phyloP scores from a whole-genome alignment of 495 filamentous ascomycete genomes.

The Chlorociboria aeruginascens region DNA sequence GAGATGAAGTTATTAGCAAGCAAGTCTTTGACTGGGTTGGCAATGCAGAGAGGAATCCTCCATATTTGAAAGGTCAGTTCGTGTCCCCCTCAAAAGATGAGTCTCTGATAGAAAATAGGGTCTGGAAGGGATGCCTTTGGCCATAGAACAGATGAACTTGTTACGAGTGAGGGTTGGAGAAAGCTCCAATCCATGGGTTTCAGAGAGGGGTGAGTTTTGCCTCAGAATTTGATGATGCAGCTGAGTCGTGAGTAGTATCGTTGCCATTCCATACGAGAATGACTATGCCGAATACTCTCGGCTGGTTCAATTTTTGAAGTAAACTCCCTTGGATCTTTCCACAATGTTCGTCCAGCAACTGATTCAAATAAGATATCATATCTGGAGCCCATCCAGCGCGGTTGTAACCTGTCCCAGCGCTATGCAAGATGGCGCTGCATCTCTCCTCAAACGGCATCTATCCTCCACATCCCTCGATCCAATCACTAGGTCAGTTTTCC shows the following conservation, averaged over 20 bases:
- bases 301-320: slow-evolving; percentile 41
- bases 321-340: not conserved
- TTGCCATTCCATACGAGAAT: slow-evolving; percentile 42
- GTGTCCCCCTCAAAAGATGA: too few relatives aligned
- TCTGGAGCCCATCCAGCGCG: slow-evolving; percentile 50
- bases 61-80: slow-evolving; percentile 33
- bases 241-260: slow-evolving; percentile 23
- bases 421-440: slow-evolving; percentile 62
- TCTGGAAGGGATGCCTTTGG: slow-evolving; percentile 37
- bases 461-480: slow-evolving; percentile 14
- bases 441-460: slow-evolving; percentile 44
- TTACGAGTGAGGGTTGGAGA: slow-evolving; percentile 46
- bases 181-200: slow-evolving; percentile 41
- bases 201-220: slow-evolving; percentile 23
- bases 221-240: not conserved
- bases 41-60: slow-evolving; percentile 47
- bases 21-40: slow-evolving; percentile 37
- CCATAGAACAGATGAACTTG: slow-evolving; percentile 31
- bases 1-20: slow-evolving; percentile 31
- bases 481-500: slow-evolving; percentile 28
- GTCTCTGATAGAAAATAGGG: not conserved
- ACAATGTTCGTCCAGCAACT: not conserved
- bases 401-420: slow-evolving; percentile 54
- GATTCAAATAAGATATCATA: slow-evolving; percentile 33
- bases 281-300: slow-evolving; percentile 34